Percentiles rank a stretch among this genome's conserved stretches.
Evolutionary conservation across 192 early-diverging fungal species (phyloP).

Genomic region (Rhizoclosmatium globosum): DNA sequence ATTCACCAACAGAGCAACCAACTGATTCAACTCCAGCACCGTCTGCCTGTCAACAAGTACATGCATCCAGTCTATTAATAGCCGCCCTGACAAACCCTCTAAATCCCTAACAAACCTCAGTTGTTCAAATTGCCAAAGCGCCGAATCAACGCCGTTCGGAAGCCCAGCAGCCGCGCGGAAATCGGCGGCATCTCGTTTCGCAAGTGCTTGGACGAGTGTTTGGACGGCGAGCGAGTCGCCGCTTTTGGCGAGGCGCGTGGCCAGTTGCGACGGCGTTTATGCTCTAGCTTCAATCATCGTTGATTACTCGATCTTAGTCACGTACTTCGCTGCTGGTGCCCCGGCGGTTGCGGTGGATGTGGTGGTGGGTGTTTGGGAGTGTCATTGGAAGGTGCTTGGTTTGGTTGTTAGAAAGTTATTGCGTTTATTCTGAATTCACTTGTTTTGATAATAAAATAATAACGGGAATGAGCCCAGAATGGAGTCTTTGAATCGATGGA

Average conservation of each 20-base stretch:
- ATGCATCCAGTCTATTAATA: not conserved
- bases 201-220: conserved; percentile 79
- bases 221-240: conserved; percentile 70
- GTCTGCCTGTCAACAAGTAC: conserved; percentile 67
- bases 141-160: conserved; percentile 64
- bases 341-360: not conserved
- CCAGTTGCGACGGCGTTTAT: not conserved
- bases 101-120: conserved; percentile 64
- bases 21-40: conserved; percentile 83
- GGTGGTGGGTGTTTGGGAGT: no score
- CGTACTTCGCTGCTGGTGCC: not conserved
- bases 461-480: no score
- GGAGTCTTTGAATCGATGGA: no score
- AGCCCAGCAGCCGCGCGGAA: conserved; percentile 65
- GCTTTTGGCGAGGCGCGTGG: not conserved
- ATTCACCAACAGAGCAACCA: conserved; percentile 72
- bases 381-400: no score
- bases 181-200: conserved; percentile 71
- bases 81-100: not conserved
- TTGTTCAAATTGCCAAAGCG: conserved; percentile 91
- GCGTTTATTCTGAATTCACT: no score
- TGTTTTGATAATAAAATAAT: no score
- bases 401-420: no score
- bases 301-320: not conserved
- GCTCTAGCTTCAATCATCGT: not conserved